A percentile compares a stretch with the other conserved stretches of the same genome.
These are phyloP conservation scores for Boletus vermiculosoides DNA, from an alignment of 768 basidiomycete genomes.

Conservation along the genomic window DNA sequence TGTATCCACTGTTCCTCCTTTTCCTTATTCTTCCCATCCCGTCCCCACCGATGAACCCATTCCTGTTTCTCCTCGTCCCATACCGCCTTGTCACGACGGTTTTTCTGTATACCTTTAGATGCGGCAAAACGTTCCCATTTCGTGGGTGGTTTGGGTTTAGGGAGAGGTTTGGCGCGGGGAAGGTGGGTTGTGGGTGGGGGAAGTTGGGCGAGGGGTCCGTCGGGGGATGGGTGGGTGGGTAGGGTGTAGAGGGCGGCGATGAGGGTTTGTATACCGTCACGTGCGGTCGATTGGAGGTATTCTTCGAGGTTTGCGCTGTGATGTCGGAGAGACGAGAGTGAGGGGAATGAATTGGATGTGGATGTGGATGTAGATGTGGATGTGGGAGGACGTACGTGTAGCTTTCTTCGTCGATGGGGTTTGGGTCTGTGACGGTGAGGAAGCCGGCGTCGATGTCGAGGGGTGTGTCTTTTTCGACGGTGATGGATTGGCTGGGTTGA, in stretches of 20 bases:
- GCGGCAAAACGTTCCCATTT: slow-evolving; percentile 98
- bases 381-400: slow-evolving; percentile 61
- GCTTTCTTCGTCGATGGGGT: slow-evolving; percentile 78
- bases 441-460: slow-evolving; percentile 81
- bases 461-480: slow-evolving; percentile 76
- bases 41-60: slow-evolving; percentile 91
- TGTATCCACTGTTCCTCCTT: slow-evolving; percentile 87
- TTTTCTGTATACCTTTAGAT: slow-evolving; percentile 90
- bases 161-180: slow-evolving; percentile 89
- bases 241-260: slow-evolving; percentile 78
- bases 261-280: slow-evolving; percentile 81
- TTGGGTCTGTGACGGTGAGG: slow-evolving; percentile 83
- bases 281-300: slow-evolving; percentile 73
- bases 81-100: slow-evolving; percentile 69
- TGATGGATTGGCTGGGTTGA: slow-evolving; percentile 54
- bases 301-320: slow-evolving; percentile 73
- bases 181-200: slow-evolving; percentile 75
- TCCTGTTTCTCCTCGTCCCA: slow-evolving; percentile 97
- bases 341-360: background rate
- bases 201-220: slow-evolving; percentile 81
- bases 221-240: slow-evolving; percentile 69
- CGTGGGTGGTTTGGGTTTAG: slow-evolving; percentile 87
- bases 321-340: background rate
- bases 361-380: background rate
- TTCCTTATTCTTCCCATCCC: slow-evolving; percentile 85